These are phyloP conservation scores for Cordyceps tenuipes DNA, from an alignment of 2,329 filamentous ascomycete species.

Conservation along the genomic window DNA sequence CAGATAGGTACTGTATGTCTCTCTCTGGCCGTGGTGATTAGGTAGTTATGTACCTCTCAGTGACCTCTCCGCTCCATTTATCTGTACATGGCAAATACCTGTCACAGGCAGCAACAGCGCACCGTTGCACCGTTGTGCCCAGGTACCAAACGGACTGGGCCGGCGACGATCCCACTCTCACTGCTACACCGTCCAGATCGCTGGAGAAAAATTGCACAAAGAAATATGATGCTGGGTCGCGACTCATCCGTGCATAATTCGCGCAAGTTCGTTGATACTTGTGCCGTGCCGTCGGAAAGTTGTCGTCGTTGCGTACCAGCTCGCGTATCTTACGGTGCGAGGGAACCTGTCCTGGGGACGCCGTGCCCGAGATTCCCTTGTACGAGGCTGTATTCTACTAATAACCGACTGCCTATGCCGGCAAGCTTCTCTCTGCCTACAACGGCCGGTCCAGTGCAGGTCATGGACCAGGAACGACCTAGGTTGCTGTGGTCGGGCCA, in stretches of 20 bases:
- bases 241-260: conserved; percentile 4
- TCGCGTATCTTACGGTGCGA: background rate
- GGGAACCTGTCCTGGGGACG: background rate
- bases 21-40: background rate
- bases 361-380: background rate
- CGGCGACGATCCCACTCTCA: conserved; percentile 6
- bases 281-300: background rate
- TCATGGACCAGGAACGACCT: background rate
- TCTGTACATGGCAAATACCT: background rate
- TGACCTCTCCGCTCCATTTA: background rate
- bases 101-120: background rate
- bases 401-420: too few relatives aligned
- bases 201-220: background rate
- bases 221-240: background rate
- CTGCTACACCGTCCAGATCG: background rate
- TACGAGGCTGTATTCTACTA: background rate
- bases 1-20: too few relatives aligned
- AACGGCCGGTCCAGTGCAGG: background rate
- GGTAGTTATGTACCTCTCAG: too few relatives aligned
- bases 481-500: background rate
- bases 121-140: background rate
- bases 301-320: background rate
- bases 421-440: background rate
- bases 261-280: background rate
- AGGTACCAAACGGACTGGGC: background rate